Base-by-base conservation (phyloP, 305 asterid species). In the Withania somnifera region DNA sequence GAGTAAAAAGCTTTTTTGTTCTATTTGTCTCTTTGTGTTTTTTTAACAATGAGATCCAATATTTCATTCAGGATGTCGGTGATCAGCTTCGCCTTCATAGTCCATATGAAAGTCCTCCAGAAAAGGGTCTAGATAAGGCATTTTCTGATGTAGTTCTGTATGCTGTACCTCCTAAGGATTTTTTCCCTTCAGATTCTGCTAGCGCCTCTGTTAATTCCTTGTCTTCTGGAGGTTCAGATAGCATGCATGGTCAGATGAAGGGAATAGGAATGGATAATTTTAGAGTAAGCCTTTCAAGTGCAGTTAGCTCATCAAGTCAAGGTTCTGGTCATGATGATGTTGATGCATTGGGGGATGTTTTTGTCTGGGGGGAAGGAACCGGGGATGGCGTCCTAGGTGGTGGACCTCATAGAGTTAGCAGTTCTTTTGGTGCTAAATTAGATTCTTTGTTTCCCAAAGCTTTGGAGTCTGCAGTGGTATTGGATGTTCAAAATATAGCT, bases 241-340 rank as follows among this genome's bases (percentile, higher is more conserved):
- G 90, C 84, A 34, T 89, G 36, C 93, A 91, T 86, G 87, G 88
- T 82, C 91, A 90, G 80, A 88, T 88, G 88, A 90, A 88, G 87
- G 92, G 91, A 69, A 81, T 83, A 60, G 97, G 93, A 47, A 89
- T 81, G 82, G 97, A 92, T 88, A 88, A 95, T 85, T 90, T 92
- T 87, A 89, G 97, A 81, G 94, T 92, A 78, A 92, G 97, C 88
- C 94, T 92, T 85, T 92, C 97, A 82, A 92, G 97, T 88, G 97
- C 97, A 60, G 95, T 92, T 84, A 92, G 97, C 89, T 92, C 97
- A 61, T 92, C 97, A 47, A 92, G 95, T 84, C 95, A 92, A 84
- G 95, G 97, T 84, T 92, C 97, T 83, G 95, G 97, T 85, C 97
- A 91, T 83, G 97, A 90, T 87, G 97, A 92, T 63, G 90, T 93